Percentiles rank a stretch among this genome's conserved stretches.
These are phyloP conservation scores for Trichocladium uniseriatum DNA, from an alignment of 495 filamentous ascomycete species.

Conservation along the genomic window DNA sequence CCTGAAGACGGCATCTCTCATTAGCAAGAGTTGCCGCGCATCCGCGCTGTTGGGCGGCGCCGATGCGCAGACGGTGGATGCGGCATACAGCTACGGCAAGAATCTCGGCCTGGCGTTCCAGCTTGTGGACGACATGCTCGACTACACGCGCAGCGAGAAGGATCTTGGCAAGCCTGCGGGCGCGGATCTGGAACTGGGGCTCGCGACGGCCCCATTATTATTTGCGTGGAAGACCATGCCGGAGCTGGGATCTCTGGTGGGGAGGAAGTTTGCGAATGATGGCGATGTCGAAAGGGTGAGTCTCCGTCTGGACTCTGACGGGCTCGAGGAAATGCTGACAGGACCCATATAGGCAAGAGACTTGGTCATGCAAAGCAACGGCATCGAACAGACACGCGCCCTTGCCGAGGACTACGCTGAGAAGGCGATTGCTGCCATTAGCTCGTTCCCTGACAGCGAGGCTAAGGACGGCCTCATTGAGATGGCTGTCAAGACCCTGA, in stretches of 20 bases:
- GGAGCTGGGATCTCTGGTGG: conserved; percentile 80
- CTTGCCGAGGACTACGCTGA: conserved; percentile 86
- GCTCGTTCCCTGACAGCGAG: conserved; percentile 77
- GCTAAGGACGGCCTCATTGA: conserved; percentile 84
- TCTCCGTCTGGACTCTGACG: conserved; percentile 10
- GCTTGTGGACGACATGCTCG: conserved; percentile 96
- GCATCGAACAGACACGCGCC: conserved; percentile 79
- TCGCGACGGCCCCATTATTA: conserved; percentile 89
- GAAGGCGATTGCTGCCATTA: conserved; percentile 75
- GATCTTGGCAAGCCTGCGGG: conserved; percentile 92
- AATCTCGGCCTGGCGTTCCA: conserved; percentile 94
- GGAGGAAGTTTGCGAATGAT: conserved; percentile 73
- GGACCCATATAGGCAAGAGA: conserved; percentile 58
- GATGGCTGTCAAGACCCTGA: conserved; percentile 87
- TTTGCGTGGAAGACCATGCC: conserved; percentile 91
- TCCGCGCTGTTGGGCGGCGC: conserved; percentile 75
- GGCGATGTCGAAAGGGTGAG: conserved; percentile 78
- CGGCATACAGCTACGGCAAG: conserved; percentile 83
- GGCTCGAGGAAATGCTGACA: conserved; percentile 3
- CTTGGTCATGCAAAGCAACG: conserved; percentile 70
- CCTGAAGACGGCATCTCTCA: conserved; percentile 88
- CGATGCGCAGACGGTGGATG: conserved; percentile 71
- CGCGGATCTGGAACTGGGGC: conserved; percentile 84
- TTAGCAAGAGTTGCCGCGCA: conserved; percentile 89
- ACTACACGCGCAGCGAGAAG: conserved; percentile 76